Evolutionary conservation across 1,284 basidiomycete genomes (phyloP).

Genomic region (Cutaneotrichosporon mucoides): DNA sequence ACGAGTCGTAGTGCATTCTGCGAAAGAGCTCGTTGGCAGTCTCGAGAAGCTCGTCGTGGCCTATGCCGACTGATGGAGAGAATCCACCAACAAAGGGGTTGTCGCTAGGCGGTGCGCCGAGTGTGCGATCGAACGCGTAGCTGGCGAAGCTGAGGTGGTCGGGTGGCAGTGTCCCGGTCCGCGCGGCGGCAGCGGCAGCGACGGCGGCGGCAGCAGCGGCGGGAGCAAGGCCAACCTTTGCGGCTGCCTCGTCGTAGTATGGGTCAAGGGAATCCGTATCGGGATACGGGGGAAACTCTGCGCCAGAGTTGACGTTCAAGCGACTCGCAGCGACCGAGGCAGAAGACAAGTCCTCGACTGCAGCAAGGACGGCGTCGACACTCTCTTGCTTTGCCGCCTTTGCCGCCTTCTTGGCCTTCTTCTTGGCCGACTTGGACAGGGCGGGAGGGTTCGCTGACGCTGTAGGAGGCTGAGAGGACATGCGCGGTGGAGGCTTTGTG

Average conservation of each 20-base stretch:
- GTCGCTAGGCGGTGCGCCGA: constrained; percentile 17
- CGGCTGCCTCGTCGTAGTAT: constrained; percentile 8
- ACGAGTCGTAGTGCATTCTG: constrained; percentile 49
- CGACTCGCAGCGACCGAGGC: background rate
- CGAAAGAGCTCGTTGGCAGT: constrained; percentile 50
- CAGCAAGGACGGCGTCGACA: background rate
- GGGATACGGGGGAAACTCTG: background rate
- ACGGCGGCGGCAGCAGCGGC: background rate
- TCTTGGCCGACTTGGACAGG: constrained; percentile 48
- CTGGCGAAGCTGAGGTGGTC: constrained; percentile 21
- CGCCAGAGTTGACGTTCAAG: constrained; percentile 3
- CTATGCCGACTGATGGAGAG: constrained; percentile 39
- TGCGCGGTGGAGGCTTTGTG: constrained; percentile 24
- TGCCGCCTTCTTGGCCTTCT: constrained; percentile 45
- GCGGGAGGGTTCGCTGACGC: constrained; percentile 24
- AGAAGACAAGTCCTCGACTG: background rate
- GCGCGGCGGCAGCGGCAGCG: background rate
- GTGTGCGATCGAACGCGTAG: constrained; percentile 15
- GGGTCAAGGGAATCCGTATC: background rate
- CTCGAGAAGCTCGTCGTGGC: constrained; percentile 49
- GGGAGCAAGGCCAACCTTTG: background rate
- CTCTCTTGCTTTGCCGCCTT: constrained; percentile 21
- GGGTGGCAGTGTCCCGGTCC: background rate
- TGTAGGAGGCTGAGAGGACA: constrained; percentile 34
- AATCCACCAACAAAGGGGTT: constrained; percentile 27